Conservation (phyloP, 2,329 filamentous ascomycete species). For the Penicillium sp. region DNA sequence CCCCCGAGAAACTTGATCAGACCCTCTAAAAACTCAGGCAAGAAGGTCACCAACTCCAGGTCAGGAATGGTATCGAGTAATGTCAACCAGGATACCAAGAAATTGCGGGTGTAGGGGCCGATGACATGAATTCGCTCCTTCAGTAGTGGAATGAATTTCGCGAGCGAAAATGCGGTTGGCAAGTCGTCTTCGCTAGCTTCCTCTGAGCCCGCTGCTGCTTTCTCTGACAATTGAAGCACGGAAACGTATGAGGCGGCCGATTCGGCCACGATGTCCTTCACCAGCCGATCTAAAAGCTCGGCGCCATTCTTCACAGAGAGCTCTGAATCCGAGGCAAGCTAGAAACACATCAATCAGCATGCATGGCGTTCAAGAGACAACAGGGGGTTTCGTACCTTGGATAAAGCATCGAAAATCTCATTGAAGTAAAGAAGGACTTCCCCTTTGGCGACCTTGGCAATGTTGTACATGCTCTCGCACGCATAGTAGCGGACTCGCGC, state of each 20-base stretch:
- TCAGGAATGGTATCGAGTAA: slow-evolving; percentile 94
- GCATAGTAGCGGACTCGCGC: slow-evolving; percentile 95
- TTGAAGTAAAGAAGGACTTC: slow-evolving; percentile 98
- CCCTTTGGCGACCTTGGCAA: slow-evolving; percentile 97
- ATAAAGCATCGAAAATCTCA: slow-evolving; percentile 93
- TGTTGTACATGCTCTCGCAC: slow-evolving; percentile 99
- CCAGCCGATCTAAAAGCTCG: slow-evolving; percentile 84
- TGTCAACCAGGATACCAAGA: slow-evolving; percentile 93
- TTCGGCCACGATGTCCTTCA: slow-evolving; percentile 95
- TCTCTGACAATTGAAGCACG: slow-evolving; percentile 62
- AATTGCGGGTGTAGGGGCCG: slow-evolving; percentile 90
- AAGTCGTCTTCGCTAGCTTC: slow-evolving; percentile 42
- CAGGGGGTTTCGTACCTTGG: slow-evolving; percentile 60
- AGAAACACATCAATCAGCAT: background rate
- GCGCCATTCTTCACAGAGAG: slow-evolving; percentile 97
- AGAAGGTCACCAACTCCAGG: slow-evolving; percentile 83
- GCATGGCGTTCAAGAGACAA: background rate
- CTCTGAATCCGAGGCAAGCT: slow-evolving; percentile 94
- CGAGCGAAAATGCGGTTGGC: slow-evolving; percentile 85
- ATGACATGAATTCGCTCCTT: slow-evolving; percentile 91
- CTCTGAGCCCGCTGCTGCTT: slow-evolving; percentile 38
- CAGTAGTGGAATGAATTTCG: slow-evolving; percentile 83
- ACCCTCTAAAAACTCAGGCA: slow-evolving; percentile 86
- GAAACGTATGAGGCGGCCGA: slow-evolving; percentile 94
- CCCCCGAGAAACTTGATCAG: slow-evolving; percentile 89